Evolutionary conservation across 768 basidiomycete genomes (phyloP), one percentile per base, ranked within the genome.

Genomic region (Termitomyces sp.): DNA sequence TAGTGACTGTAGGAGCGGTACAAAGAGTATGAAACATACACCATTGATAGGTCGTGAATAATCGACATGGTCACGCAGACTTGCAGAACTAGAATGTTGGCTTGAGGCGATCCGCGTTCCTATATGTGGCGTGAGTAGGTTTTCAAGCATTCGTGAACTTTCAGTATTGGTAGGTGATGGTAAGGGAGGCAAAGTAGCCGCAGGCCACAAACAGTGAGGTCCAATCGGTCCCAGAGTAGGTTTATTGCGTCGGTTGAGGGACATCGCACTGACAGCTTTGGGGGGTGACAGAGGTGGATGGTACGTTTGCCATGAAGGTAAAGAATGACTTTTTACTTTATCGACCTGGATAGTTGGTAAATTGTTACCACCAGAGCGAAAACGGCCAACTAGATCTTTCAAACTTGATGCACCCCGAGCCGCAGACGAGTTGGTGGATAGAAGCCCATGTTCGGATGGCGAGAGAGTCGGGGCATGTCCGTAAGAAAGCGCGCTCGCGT

Each of bases 21-120:
- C 20, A 37, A 1, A 29, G 18, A 26, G 4, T 0, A 20, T 3
- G 42, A 10, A 24, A 62, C 71, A 22, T 55, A 73, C 70, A 54
- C 69, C 71, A 44, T 65, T 68, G 33, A 75, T 73, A 18, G 73
- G 72, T 48, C 75, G 65, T 31, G 73, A 71, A 59, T 76, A 76
- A 55, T 76, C 75, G 46, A 74, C 71, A 58, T 76, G 60, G 60
- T 76, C 75, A 45, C 74, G 66, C 49, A 76, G 64, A 65, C 75
- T 76, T 36, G 68, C 59, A 28, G 64, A 58, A 62, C 71, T 76
- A 3, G 69, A 68, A 8, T 70, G 61, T 29, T 65, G 57, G 16
- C 64, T 65, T 16, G 62, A 61, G 20, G 55, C 62, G 26, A 62
- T 51, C 22, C 54, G 57, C 57, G 56, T 60, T 18, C 60, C 58